Evolutionary conservation across 257 asterid species (phyloP), one percentile per base, ranked within the genome.

Genomic region (Solanum chilense): DNA sequence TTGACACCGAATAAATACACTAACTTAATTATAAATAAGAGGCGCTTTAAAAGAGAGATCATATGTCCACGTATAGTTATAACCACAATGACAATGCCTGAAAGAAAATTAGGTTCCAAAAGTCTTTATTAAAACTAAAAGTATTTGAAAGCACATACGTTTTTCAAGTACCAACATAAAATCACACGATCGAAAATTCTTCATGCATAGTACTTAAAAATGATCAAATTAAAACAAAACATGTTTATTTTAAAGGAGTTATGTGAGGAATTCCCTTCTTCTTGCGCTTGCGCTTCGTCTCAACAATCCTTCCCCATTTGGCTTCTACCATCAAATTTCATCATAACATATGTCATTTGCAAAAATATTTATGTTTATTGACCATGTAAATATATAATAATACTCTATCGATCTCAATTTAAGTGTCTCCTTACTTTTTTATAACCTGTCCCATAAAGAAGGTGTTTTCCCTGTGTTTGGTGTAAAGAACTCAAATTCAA

Each of bases 241-340:
- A 71, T 31, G 25, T 33, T 52, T 86, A 52, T 52, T 52, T 52
- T 15, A 52, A 16, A 52, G 23, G 60, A 52, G 23, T 86, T 62
- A 86, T 86, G 1, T 1, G 80, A 70, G 89, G 89, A 16, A n/a
- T 7, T 29, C 86, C 87, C 21, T 88, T 88, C 80, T 86, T 88
- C 47, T 23, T 86, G 33, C 77, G 81, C 82, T 73, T 88, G 4
- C n/a, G 64, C 56, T 18, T 78, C 9, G 45, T 73, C 75, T 58
- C 25, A 71, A 44, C 39, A 68, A 12, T 6, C 37, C 73, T 85
- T 44, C 47, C 35, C 8, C 31, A 12, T 37, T 60, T 13, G 44
- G 78, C 89, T 73, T 86, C 86, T 13, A 87, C 86, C 89, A 87
- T 25, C 16, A 86, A 83, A 80, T 69, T 14, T 15, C 64, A 9